Percentiles rank a stretch among this genome's conserved stretches.
These are phyloP conservation scores for Neoboletus brunneissimus DNA, from an alignment of 768 basidiomycete genomes.

Conservation along the genomic window DNA sequence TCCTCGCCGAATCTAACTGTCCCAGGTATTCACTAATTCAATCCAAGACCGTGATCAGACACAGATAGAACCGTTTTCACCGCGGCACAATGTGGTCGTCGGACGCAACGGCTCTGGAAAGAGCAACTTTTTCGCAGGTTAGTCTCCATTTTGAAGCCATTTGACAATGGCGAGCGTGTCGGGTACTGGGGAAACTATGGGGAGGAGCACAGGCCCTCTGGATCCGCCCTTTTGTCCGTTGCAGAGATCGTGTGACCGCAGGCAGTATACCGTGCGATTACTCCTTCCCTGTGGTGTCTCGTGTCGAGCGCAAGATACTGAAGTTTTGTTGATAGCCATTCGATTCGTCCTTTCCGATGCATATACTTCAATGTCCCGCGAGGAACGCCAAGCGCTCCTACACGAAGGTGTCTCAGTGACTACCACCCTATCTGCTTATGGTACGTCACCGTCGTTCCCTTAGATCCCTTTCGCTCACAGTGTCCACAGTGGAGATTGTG, in stretches of 20 bases:
- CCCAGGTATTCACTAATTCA: conserved; percentile 2
- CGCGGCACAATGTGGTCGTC: conserved; percentile 93
- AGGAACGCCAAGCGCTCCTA: conserved; percentile 89
- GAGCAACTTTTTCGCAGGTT: conserved; percentile 97
- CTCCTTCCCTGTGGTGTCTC: neutral
- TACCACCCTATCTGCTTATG: conserved; percentile 89
- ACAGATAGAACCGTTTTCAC: conserved; percentile 91
- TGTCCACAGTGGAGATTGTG: conserved; percentile 70
- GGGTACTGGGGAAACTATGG: neutral
- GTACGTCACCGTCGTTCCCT: conserved; percentile 36
- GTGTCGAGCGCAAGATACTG: conserved; percentile 1
- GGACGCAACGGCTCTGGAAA: conserved; percentile 98
- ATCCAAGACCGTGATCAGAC: conserved; percentile 77
- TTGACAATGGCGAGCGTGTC: neutral
- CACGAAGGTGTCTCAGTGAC: conserved; percentile 90
- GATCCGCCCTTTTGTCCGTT: neutral
- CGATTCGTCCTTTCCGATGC: conserved; percentile 98
- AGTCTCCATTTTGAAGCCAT: conserved; percentile 21
- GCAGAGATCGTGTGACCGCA: too few relatives aligned
- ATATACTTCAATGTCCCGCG: conserved; percentile 91
- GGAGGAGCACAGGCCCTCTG: neutral
- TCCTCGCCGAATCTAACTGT: neutral
- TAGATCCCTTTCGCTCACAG: neutral
- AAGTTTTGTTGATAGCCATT: conserved; percentile 56
- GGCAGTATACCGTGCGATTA: too few relatives aligned